phyloP scores from a whole-genome alignment of 225 moss, liverwort and hornwort species.

The Pleurozium schreberi region DNA sequence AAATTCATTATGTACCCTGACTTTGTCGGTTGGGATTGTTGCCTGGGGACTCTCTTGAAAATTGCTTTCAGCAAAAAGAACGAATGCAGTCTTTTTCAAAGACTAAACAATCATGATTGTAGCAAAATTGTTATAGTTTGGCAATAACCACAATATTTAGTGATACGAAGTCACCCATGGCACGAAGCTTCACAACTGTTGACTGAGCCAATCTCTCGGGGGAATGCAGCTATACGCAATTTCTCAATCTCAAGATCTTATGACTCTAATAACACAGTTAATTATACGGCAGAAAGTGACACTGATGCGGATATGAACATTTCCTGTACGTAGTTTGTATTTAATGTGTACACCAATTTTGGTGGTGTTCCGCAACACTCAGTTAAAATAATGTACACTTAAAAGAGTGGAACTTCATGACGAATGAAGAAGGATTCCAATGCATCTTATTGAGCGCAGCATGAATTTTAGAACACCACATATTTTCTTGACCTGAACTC shows the following conservation, averaged over 20 bases:
- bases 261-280: neutral
- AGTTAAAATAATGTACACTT: no score
- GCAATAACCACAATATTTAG: neutral
- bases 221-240: neutral
- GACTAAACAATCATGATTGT: neutral
- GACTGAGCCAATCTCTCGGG: neutral
- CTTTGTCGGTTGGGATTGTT: no score
- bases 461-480: neutral
- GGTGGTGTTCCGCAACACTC: neutral
- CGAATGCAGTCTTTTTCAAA: neutral
- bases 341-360: no score
- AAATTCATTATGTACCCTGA: no score
- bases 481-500: neutral
- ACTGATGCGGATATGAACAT: no score
- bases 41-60: neutral
- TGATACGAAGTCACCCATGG: no score
- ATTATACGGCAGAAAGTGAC: neutral
- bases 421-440: neutral
- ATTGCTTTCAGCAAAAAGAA: neutral
- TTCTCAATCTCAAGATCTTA: neutral
- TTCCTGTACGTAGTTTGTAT: no score
- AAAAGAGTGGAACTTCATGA: neutral
- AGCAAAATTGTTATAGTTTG: neutral
- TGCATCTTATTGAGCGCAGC: neutral
- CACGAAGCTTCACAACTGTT: neutral